Conservation (phyloP, 2,329 filamentous ascomycete genomes). For the Aphanoascus verrucosus region DNA sequence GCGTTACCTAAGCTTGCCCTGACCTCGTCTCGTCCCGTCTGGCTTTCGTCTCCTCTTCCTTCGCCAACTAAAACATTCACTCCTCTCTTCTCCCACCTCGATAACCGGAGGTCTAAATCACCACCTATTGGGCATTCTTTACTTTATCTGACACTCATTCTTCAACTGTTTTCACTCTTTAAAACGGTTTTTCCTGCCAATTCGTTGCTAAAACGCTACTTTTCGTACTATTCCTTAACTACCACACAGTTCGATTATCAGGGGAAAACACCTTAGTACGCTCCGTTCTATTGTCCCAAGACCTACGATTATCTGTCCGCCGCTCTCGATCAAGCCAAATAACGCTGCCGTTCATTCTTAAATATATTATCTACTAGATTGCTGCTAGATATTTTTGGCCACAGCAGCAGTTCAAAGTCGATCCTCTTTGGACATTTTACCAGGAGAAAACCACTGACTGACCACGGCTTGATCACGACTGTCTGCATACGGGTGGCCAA, state of each 20-base stretch:
- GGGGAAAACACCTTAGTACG: neutral
- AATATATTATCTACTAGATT: neutral
- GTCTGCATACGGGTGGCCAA: too few relatives aligned
- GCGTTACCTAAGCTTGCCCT: too few relatives aligned
- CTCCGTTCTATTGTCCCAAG: neutral
- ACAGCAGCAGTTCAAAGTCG: neutral
- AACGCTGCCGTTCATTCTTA: neutral
- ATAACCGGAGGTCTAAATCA: neutral
- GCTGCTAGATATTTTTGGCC: neutral
- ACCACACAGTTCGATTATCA: too few relatives aligned
- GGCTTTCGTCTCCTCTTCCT: too few relatives aligned
- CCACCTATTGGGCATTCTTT: slow-evolving; percentile 2
- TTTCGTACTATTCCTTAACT: neutral
- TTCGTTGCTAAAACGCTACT: neutral
- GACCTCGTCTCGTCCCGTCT: neutral
- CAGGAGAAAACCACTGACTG: neutral
- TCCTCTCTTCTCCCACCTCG: neutral
- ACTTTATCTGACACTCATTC: neutral
- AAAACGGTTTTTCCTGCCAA: neutral
- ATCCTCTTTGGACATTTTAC: neutral
- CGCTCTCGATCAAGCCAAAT: neutral
- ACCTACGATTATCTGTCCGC: neutral
- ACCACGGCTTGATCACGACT: too few relatives aligned
- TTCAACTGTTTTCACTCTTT: neutral
- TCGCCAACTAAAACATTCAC: too few relatives aligned